Evolutionary conservation across 148 eudicot genomes (phyloP).

Genomic region (Selenicereus undatus): DNA sequence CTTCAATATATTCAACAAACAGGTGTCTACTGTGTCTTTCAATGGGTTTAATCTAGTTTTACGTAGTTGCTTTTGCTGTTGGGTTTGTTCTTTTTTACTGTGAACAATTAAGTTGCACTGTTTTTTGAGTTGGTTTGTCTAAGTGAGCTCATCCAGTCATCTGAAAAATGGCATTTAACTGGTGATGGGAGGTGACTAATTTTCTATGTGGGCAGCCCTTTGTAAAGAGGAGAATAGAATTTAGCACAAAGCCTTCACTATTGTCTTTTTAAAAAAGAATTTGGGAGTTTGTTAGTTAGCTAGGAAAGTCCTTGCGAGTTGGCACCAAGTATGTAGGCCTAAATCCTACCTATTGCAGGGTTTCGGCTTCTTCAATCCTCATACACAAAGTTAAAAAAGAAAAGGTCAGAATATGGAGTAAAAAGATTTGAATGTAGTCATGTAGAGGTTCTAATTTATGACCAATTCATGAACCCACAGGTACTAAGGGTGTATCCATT

Average conservation of each 20-base stretch:
- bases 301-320: not conserved
- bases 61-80: not conserved
- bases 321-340: not conserved
- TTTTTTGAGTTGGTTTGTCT: not conserved
- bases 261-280: not conserved
- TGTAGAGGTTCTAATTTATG: not conserved
- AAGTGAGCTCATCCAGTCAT: not conserved
- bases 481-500: conserved; percentile 31
- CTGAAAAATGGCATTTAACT: not conserved
- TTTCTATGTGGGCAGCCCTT: not conserved
- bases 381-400: not conserved
- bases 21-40: conserved; percentile 36
- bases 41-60: not conserved
- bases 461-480: conserved; percentile 6
- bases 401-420: not conserved
- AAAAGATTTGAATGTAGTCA: not conserved
- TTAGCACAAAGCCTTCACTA: not conserved
- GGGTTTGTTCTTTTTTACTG: not conserved
- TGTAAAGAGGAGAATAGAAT: not conserved
- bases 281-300: not conserved
- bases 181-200: not conserved
- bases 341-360: not conserved
- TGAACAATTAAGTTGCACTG: not conserved
- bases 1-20: conserved; percentile 87
- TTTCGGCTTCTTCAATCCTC: not conserved